phyloP scores from a whole-genome alignment of 768 basidiomycete species.

The Gyrodon lividus region DNA sequence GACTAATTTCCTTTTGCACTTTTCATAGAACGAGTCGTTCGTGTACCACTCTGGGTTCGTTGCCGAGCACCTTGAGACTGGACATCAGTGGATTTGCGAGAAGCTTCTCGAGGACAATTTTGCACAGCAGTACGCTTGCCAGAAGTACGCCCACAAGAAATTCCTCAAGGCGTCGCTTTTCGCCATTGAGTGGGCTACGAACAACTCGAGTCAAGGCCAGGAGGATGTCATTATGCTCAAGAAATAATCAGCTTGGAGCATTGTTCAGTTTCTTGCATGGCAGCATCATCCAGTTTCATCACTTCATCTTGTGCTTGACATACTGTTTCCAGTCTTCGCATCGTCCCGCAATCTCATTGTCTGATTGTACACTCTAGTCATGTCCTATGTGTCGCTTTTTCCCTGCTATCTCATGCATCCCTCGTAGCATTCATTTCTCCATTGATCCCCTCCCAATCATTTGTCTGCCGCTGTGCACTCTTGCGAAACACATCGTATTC shows the following conservation, averaged over 20 bases:
- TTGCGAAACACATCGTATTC: constrained; percentile 37
- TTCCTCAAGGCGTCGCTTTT: constrained; percentile 89
- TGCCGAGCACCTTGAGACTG: constrained; percentile 81
- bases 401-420: constrained; percentile 40
- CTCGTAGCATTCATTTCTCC: constrained; percentile 17
- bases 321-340: constrained; percentile 35
- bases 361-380: constrained; percentile 39
- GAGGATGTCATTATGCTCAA: constrained; percentile 31
- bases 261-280: constrained; percentile 20
- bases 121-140: constrained; percentile 82
- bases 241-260: constrained; percentile 22
- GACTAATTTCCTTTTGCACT: constrained; percentile 28
- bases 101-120: constrained; percentile 81
- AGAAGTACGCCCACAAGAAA: constrained; percentile 97
- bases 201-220: constrained; percentile 40
- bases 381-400: constrained; percentile 38
- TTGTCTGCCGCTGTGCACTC: constrained; percentile 30
- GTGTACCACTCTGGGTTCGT: constrained; percentile 92
- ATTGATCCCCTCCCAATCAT: constrained; percentile 14
- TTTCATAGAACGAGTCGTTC: constrained; percentile 78
- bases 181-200: constrained; percentile 73
- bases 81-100: constrained; percentile 79
- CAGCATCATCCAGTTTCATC: constrained; percentile 23
- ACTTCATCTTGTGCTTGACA: constrained; percentile 34
- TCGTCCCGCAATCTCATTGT: constrained; percentile 37